These are phyloP conservation scores for Bauhinia variegata DNA, from an alignment of 306 rosid species.

Conservation along the genomic window DNA sequence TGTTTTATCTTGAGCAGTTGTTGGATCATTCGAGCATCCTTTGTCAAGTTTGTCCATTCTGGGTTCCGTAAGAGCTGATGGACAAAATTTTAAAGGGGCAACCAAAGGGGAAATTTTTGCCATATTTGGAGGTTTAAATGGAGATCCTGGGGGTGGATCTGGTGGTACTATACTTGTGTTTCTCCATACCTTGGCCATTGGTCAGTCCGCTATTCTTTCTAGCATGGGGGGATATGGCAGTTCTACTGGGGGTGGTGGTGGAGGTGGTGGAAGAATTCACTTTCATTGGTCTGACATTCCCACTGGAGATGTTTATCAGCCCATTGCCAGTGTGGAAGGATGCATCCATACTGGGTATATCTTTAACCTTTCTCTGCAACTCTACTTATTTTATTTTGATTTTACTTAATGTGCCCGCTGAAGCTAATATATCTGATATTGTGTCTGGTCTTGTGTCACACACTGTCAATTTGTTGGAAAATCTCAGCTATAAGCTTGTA, in stretches of 20 bases:
- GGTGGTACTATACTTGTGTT: conserved; percentile 90
- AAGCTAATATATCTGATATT: neutral
- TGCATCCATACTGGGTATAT: conserved; percentile 67
- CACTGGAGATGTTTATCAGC: conserved; percentile 93
- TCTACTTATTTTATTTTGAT: conserved; percentile 17
- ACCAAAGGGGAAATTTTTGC: conserved; percentile 31
- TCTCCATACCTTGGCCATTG: conserved; percentile 65
- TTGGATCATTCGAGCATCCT: conserved; percentile 91
- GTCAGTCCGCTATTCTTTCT: conserved; percentile 79
- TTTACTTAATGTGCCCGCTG: conserved; percentile 4
- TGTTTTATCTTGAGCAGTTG: conserved; percentile 56
- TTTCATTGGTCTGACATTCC: conserved; percentile 96
- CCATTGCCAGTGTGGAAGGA: conserved; percentile 86
- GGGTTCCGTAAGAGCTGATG: conserved; percentile 79
- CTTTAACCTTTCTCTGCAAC: conserved; percentile 26
- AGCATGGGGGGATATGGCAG: conserved; percentile 81
- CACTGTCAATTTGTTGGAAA: conserved; percentile 8
- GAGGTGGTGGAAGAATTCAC: conserved; percentile 98
- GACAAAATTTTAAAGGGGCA: conserved; percentile 64
- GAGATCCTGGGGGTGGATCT: conserved; percentile 95
- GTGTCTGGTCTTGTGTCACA: conserved; percentile 5
- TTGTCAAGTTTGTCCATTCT: conserved; percentile 77
- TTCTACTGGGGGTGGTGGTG: conserved; percentile 78
- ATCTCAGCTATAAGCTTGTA: conserved; percentile 14
- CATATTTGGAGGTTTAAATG: conserved; percentile 45